These are phyloP conservation scores for Eimeria sp. DNA, from an alignment of 169 alveolate species.

Conservation along the genomic window DNA sequence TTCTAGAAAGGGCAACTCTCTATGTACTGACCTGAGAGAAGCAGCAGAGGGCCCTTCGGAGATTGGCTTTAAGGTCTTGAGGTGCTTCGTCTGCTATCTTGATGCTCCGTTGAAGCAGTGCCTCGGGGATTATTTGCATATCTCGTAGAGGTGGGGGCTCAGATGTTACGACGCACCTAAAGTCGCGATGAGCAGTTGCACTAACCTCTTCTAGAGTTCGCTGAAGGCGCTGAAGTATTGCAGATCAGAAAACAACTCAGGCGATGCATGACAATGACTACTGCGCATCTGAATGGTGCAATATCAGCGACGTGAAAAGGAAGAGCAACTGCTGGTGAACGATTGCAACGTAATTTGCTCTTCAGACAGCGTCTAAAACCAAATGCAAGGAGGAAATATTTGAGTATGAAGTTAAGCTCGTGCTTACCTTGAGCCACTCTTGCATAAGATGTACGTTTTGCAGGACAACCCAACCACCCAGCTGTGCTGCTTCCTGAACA, in stretches of 20 bases:
- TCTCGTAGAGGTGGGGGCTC: constrained; percentile 98
- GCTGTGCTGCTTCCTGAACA: constrained; percentile 94
- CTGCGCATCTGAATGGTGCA: background rate
- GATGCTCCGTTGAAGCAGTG: constrained; percentile 95
- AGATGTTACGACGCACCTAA: constrained; percentile 97
- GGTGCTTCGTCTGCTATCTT: constrained; percentile 98
- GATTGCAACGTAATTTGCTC: background rate
- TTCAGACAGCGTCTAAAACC: background rate
- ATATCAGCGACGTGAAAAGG: background rate
- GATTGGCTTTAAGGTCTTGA: constrained; percentile 94
- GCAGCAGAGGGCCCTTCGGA: constrained; percentile 94
- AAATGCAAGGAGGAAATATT: background rate
- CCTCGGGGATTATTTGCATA: constrained; percentile 95
- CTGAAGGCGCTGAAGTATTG: constrained; percentile 71
- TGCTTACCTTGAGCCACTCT: constrained; percentile 93
- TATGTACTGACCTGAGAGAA: constrained; percentile 89
- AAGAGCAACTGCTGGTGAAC: background rate
- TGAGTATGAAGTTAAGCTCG: background rate
- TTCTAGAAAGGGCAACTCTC: background rate
- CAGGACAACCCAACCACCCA: constrained; percentile 98
- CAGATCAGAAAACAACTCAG: background rate
- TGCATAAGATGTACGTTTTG: constrained; percentile 98
- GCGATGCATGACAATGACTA: background rate
- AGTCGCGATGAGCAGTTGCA: constrained; percentile 89
- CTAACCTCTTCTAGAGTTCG: constrained; percentile 72